Conservation (phyloP, 2,329 filamentous ascomycete species). For the Zymoseptoria brevis region DNA sequence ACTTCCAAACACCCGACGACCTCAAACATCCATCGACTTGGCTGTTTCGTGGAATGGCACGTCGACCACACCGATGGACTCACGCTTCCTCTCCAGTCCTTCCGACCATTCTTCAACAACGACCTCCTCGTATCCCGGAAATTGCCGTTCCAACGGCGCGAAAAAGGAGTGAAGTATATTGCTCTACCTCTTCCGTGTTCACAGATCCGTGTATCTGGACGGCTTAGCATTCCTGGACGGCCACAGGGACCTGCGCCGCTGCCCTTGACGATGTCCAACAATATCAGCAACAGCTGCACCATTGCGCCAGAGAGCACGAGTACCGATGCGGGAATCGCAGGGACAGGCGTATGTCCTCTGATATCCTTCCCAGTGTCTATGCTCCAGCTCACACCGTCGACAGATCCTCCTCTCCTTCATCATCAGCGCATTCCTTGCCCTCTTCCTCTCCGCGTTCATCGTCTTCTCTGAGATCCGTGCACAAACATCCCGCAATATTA, state of each 20-base stretch:
- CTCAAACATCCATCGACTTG: background rate
- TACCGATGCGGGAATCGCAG: conserved; percentile 52
- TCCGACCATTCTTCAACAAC: background rate
- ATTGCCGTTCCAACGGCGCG: background rate
- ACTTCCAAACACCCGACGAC: background rate
- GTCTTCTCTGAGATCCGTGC: conserved; percentile 47
- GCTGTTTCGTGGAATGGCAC: background rate
- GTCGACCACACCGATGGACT: no score
- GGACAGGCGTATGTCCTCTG: conserved; percentile 43
- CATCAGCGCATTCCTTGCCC: conserved; percentile 52
- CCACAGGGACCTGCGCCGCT: no score
- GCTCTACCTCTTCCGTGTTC: background rate
- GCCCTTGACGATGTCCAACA: conserved; percentile 5
- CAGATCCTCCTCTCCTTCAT: conserved; percentile 59
- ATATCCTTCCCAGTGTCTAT: background rate
- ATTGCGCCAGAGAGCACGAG: conserved; percentile 37
- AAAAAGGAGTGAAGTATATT: background rate
- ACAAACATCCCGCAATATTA: conserved; percentile 44
- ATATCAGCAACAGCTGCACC: conserved; percentile 32
- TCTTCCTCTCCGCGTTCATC: conserved; percentile 49
- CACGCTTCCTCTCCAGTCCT: no score
- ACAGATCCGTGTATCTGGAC: background rate
- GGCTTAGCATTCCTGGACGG: background rate
- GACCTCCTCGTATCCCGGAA: background rate
- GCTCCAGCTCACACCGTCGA: background rate